Base-by-base conservation (phyloP, 257 asterid species). In the Capsicum baccatum region DNA sequence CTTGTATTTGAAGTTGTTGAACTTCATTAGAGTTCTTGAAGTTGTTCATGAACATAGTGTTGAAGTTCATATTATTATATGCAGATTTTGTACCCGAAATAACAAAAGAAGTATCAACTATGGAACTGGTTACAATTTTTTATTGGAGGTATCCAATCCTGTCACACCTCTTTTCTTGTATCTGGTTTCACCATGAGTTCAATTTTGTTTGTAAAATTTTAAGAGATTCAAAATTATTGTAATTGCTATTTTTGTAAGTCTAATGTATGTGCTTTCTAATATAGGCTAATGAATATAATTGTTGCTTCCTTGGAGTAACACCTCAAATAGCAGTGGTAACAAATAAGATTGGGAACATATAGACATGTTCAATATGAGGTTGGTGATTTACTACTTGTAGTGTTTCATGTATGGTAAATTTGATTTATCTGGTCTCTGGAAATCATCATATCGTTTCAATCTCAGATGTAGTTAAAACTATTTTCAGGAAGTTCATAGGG, bases 261-360 rank as follows among this genome's bases (percentile, higher is more conserved):
- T 52, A 79, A 78, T 67, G 35, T 58, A 39, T 55, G 39, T 86
- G 35, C 21, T 64, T 33, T 47, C 54, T 82, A 48, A 52, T 87
- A 83, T 59, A 87, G 91, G 92, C 89, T 80, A 91, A 90, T 84
- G 91, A 88, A 59, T 87, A 90, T 86, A 89, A 90, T 81, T 81
- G 86, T 80, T 90, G 92, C 87, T 88, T 86, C 85, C 90, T 86
- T 73, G 89, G 64, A 54, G 67, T 90, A 79, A 83, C 86, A 39
- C 90, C 89, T 82, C 86, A 62, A 82, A 59, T 88, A 57, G 89
- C 91, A 63, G 84, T 86, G 55, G 85, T 88, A 26, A 88, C 89
- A 67, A 88, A 88, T 84, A 39, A 86, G 90, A 86, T 83, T 88
- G 91, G 91, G 91, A 88, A 71, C 92, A 89, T 84, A 90, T 85